Base-by-base conservation (phyloP, 352 stramenopile species). In the Pythium insidiosum region DNA sequence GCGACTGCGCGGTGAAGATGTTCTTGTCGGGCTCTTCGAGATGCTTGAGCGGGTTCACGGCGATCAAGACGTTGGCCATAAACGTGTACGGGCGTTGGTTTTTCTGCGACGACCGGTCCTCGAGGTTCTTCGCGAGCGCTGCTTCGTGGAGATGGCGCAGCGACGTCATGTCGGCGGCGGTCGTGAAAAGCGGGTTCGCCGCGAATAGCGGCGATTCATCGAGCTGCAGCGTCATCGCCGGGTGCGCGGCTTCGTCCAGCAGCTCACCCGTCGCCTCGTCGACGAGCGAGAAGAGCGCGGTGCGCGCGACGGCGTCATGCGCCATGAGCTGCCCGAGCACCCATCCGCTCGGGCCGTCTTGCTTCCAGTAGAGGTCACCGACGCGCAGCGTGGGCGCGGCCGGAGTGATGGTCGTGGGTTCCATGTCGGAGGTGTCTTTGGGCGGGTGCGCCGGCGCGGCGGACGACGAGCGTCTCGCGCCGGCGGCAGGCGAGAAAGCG, bases 11-110 rank as follows among this genome's bases (percentile, higher is more conserved):
- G 38, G 78, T 63, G 39, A 84, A 94, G 5, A 74, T 60, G 53
- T 74, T 63, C 49, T 84, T 79, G 55, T 88, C 73, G 2, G 75
- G 74, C 23, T 88, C 76, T 20, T 84, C 61, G 21, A 93, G 52
- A 22, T 77, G 59, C 44, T 75, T 77, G 38, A 90, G 66, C 35
- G 82, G 82, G 58, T 94, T 94, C 38, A 94, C 68, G 1, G 78
- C 80, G 50, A 94, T 87, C 42, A 94, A 41, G 13, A 94, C 78
- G 60, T 94, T 88, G 38, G 76, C 80, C 74, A 88, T 91, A 56
- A 92, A 94, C 11, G 81, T 94, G 59, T 94, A 93, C 26, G 81
- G 76, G 0, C 74, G 61, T 40, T 89, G 68, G 50, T 88, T 76
- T 31, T 87, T 46, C 18, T 93, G 51, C 18, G 70, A 61, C 39